A percentile compares a stretch with the other conserved stretches of the same genome.
These are phyloP conservation scores for Candida endomychidarum DNA, from an alignment of 805 yeast genomes.

Conservation along the genomic window DNA sequence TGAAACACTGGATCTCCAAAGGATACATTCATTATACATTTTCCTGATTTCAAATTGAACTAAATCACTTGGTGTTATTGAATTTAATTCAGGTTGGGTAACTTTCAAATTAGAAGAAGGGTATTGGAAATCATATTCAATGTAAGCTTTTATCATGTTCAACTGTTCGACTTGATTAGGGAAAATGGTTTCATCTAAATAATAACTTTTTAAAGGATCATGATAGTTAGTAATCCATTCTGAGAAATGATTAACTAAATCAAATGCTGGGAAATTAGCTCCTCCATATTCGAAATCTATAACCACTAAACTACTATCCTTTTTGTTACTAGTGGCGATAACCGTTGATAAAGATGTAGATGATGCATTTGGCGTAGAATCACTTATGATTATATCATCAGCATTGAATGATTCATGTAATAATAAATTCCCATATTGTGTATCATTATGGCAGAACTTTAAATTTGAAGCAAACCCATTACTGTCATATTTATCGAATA, in stretches of 20 bases:
- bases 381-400: slow-evolving; percentile 30
- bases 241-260: slow-evolving; percentile 87
- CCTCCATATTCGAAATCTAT: slow-evolving; percentile 97
- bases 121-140: slow-evolving; percentile 53
- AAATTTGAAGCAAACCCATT: slow-evolving; percentile 46
- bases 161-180: slow-evolving; percentile 70
- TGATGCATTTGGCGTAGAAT: slow-evolving; percentile 6
- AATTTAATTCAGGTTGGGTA: slow-evolving; percentile 14
- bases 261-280: slow-evolving; percentile 84
- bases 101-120: slow-evolving; percentile 32
- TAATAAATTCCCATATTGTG: slow-evolving; percentile 92
- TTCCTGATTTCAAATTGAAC: slow-evolving; percentile 46
- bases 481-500: slow-evolving; percentile 50
- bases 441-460: slow-evolving; percentile 92
- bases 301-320: slow-evolving; percentile 67
- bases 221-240: slow-evolving; percentile 98
- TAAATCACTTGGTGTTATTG: slow-evolving; percentile 19
- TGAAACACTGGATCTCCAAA: slow-evolving; percentile 81
- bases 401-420: slow-evolving; percentile 58
- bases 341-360: slow-evolving; percentile 16
- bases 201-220: slow-evolving; percentile 52
- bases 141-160: slow-evolving; percentile 75
- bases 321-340: slow-evolving; percentile 29
- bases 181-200: slow-evolving; percentile 53
- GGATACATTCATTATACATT: slow-evolving; percentile 61